Evolutionary conservation across 2,329 filamentous ascomycete species (phyloP), one percentile per base, ranked within the genome.

Genomic region (Blumeriella jaapii): DNA sequence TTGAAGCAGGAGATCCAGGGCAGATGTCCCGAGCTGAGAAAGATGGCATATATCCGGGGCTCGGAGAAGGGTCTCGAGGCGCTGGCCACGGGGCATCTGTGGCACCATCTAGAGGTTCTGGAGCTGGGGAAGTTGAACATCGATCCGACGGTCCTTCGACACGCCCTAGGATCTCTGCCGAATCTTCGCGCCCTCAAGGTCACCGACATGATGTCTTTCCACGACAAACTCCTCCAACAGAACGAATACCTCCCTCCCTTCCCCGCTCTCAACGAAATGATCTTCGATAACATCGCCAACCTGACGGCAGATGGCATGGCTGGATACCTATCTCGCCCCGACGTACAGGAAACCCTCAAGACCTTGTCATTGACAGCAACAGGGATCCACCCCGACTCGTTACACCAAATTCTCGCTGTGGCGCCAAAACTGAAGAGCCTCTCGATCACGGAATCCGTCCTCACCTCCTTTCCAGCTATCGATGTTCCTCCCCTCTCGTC

Each of bases 1-100:
- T 64, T 96, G 46, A 78, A 84, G 42, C 74, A 91, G 48, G 87
- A 94, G 58, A 66, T 95, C 15, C 82, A 93, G 61, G 79, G 76
- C 14, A 70, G 83, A 32, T 95, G 89, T 56, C 75, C 80, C 8
- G 76, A 89, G 53, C 67, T 96, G 36, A 74, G 85, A 46, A 91
- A 91, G 61, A 95, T 94, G 84, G 79, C 74, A 35, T 96, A 93
- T 60, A 69, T 74, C 35, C 64, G 67, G 29, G 89, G 89, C 9
- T 71, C 83, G 1, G 89, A 95, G 61, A 71, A 71, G 38, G 82
- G 78, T 51, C 69, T 96, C 37, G 74, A 84, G 49, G 64, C 71
- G 35, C 64, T 95, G 25, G 69, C 74, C 6, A 67, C 69, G 39
- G 75, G 71, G 41, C 71, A 63, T 38, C 56, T 76, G 33, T 91